Conservation (phyloP, 2,329 filamentous ascomycete genomes). For the Ophiostoma angusticollis region DNA sequence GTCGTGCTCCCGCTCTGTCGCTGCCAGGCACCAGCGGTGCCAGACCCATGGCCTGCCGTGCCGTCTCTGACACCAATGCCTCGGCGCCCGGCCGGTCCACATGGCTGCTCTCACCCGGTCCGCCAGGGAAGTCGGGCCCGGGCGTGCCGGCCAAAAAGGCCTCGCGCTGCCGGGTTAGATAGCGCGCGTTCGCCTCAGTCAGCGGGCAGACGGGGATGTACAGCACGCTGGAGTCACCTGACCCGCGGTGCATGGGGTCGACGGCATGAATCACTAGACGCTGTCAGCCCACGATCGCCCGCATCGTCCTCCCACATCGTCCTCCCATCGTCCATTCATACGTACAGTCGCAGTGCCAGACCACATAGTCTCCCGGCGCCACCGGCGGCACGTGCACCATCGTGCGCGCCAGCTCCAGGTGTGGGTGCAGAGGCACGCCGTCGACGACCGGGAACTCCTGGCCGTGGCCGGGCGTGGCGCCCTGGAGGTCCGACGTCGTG, state of each 20-base stretch:
- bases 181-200: constrained; percentile 60
- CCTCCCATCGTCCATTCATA: too few relatives aligned
- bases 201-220: constrained; percentile 83
- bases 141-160: constrained; percentile 57
- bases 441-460: constrained; percentile 49
- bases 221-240: constrained; percentile 64
- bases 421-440: constrained; percentile 45
- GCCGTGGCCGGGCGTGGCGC: constrained; percentile 52
- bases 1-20: constrained; percentile 24
- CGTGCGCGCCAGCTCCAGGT: constrained; percentile 50
- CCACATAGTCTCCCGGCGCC: constrained; percentile 61
- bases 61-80: constrained; percentile 23
- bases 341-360: constrained; percentile 69
- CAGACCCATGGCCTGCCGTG: constrained; percentile 33
- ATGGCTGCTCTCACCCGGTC: constrained; percentile 50
- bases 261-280: constrained; percentile 68
- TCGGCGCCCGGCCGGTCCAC: constrained; percentile 31
- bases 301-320: too few relatives aligned
- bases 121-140: constrained; percentile 59
- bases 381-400: constrained; percentile 63
- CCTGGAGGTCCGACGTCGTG: constrained; percentile 39
- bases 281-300: too few relatives aligned
- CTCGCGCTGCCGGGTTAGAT: constrained; percentile 57
- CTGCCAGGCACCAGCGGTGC: constrained; percentile 22
- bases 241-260: constrained; percentile 62